Evolutionary conservation across 2,329 filamentous ascomycete species (phyloP), one percentile per base, ranked within the genome.

Genomic region (Ophiostoma ulmi): DNA sequence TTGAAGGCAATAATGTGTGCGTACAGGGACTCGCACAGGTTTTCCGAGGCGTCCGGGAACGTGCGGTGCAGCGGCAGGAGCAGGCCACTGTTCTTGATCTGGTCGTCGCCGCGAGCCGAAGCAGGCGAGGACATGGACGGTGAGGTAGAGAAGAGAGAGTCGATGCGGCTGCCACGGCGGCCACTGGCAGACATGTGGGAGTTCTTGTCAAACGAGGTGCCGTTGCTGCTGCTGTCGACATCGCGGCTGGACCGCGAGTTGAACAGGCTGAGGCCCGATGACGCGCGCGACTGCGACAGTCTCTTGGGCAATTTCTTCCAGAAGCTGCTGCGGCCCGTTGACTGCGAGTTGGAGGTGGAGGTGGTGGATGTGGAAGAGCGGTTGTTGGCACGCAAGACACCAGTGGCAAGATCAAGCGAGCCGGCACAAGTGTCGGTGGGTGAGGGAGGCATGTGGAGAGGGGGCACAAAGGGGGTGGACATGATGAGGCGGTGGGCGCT

Each of bases 1-100:
- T 87, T 88, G 77, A 86, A 87, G 0, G 84, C 86, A 4, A 88
- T 77, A 10, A 88, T 79, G 74, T 88, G 86, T 0, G 86, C 86
- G 74, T 88, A 88, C 6, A 88, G 77, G 0, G 86, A 84, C 69
- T 88, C 85, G 75, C 86, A 87, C 6, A 87, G 81, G 74, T 85
- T 83, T 72, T 86, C 84, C 1, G 83, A 83, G 31, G 82, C 85
- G 2, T 77, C 74, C 0, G 83, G 81, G 75, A 88, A 88, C 68
- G 88, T 81, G 70, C 82, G 82, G 72, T 82, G 81, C 71, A 88
- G 82, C 72, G 82, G 81, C 71, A 88, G 79, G 0, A 77, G 75
- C 0, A 70, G 48, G 8, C 71, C 71, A 36, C 41, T 38, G 13
- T 36, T 67, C 35, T 61, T 69, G 64, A 41, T 68, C 26, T 69